Evolutionary conservation across 768 basidiomycete species (phyloP), one percentile per base, ranked within the genome.

Genomic region (Lentinula aciculospora): DNA sequence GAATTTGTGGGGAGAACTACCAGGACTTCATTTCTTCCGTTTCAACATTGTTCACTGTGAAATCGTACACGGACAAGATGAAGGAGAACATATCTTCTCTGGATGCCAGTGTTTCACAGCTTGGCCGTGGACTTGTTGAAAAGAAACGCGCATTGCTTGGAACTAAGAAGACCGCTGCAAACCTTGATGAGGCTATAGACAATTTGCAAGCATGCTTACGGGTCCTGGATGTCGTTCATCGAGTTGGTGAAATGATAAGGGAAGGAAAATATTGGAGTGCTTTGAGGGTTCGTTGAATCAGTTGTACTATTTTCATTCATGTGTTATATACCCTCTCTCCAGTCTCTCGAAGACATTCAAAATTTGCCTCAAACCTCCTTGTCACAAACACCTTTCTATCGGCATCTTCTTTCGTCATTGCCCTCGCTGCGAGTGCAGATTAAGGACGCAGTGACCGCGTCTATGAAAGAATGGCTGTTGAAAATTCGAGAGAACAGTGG

Each of bases 221-320:
- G 58, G 85, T 98, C 4, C 75, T 99, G 62, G 97, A 99, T 68
- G 86, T 97, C 59, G 88, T 97, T 13, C 83, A 94, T 70, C 85
- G 94, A 44, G 93, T 98, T 50, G 86, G 91, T 32, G 85, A 92
- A 68, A 94, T 98, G 87, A 89, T 99, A 65, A 82, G 83, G 65
- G 87, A 94, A 65, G 90, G 91, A 55, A 94, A 89, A 76, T 98
- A 94, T 72, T 98, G 94, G 92, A 95, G 94, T 68, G 97, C 97
- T 45, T 71, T 98, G 69, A 80, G 96, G 76, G 94, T 97, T 70
- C 71, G 93, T 79, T 67, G 57, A 73, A 65, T 66, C 64, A 46
- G 15, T 19, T 10, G 32, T 8, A 53, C 49, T 15, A 23, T 42
- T 67, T 67, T 67, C 68, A 69, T 63, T 58, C 66, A 70, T 64